Conservation (phyloP, 208 protist genomes). For the Trypanosoma cruzi region DNA sequence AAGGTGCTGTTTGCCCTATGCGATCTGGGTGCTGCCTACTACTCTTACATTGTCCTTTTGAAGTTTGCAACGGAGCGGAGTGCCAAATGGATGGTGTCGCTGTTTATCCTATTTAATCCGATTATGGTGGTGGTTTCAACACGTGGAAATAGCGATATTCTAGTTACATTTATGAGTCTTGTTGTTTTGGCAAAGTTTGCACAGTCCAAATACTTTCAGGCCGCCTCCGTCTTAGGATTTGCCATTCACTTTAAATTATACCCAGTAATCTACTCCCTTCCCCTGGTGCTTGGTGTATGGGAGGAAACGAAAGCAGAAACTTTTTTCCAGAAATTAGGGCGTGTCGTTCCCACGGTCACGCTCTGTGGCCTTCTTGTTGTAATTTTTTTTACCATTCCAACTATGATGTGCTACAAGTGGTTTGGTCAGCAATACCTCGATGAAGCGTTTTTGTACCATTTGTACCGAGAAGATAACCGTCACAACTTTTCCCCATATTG, state of each 20-base stretch:
- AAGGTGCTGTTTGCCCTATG: constrained; percentile 88
- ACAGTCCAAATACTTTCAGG: constrained; percentile 43
- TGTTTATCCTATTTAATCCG: constrained; percentile 93
- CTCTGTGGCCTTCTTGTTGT: constrained; percentile 50
- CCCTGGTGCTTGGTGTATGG: constrained; percentile 72
- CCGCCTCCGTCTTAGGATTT: constrained; percentile 73
- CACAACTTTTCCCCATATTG: constrained; percentile 95
- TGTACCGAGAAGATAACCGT: constrained; percentile 79
- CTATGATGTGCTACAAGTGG: constrained; percentile 47
- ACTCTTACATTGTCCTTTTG: constrained; percentile 68
- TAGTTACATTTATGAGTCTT: constrained; percentile 90
- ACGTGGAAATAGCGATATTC: constrained; percentile 94
- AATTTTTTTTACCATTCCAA: constrained; percentile 52
- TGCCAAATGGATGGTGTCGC: constrained; percentile 66
- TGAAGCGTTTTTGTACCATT: constrained; percentile 86
- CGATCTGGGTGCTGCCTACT: constrained; percentile 79
- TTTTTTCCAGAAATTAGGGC: constrained; percentile 5
- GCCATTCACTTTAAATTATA: constrained; percentile 94
- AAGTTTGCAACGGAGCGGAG: constrained; percentile 59
- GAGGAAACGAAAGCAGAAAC: constrained; percentile 26
- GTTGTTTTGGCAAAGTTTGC: constrained; percentile 70
- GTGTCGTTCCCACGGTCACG: constrained; percentile 26
- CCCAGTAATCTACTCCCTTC: constrained; percentile 90
- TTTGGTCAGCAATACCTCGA: constrained; percentile 83
- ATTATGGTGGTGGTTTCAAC: constrained; percentile 93